Base-by-base conservation (phyloP, 805 yeast species). In the Blastobotrys peoriensis region DNA sequence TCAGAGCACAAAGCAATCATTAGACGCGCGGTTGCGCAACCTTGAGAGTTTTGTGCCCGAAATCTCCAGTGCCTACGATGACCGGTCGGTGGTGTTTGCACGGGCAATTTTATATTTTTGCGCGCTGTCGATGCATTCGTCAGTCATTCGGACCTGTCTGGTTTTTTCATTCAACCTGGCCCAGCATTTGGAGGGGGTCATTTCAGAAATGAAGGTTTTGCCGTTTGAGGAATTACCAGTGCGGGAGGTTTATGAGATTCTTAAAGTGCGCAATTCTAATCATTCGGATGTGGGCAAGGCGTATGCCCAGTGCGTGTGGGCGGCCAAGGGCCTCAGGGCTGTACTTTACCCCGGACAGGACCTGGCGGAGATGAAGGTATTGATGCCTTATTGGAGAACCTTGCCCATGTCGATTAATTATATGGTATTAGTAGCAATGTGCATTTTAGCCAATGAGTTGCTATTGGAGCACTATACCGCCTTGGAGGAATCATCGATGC, bases 281-380 rank as follows among this genome's bases (percentile, higher is more conserved):
- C 33, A 38, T 17, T 17, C 30, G 5, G 18, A n/a, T 4, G 28
- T 19, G 9, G 16, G 13, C 15, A n/a, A 38, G 13, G 25, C 41
- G 15, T 38, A 22, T 15, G 9, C 28, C 5, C 34, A n/a, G 25
- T 38, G 41, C n/a, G n/a, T 23, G 15, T 38, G 41, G 41, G 41
- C 33, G 8, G 35, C 33, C 6, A 27, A 19, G 9, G 41, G 41
- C 9, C 41, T 38, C n/a, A 17, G 19, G 5, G 16, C 33, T 4
- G 20, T 23, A n/a, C 20, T 38, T 17, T 18, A 8, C 25, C 20
- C 13, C 25, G 19, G 21, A n/a, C 38, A n/a, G n/a, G 21, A 19
- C 38, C 20, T 6, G 4, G 13, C 5, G 10, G 38, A 16, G 38
- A 35, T 15, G 20, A 35, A 16, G 38, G 16, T 19, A 9, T 15